Evolutionary conservation across 768 basidiomycete species (phyloP), one percentile per base, ranked within the genome.

Genomic region (Boletus sp.): DNA sequence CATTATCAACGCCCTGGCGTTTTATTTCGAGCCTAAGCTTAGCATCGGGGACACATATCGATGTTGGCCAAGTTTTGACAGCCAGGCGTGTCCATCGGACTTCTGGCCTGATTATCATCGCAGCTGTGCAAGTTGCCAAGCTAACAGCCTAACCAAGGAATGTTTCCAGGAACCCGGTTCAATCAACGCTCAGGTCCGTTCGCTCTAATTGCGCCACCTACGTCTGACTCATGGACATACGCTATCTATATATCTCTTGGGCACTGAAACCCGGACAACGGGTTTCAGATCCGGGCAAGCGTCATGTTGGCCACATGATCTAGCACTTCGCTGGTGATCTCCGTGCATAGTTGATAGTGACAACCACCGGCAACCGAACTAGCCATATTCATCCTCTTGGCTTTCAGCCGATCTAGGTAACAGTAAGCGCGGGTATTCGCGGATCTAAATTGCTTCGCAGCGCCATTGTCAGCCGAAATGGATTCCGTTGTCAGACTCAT

Each of bases 41-140:
- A n/a, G n/a, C 20, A 44, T 7, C 42, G 20, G 24, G 20, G 12
- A 18, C 24, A 46, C 45, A 29, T 29, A 30, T 46, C 29, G 9
- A 29, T 46, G 0, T 46, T 46, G 17, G 29, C 29, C 45, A 14
- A 4, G 8, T 29, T 29, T 46, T 46, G 29, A 47, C 32, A 33
- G 32, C 14, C 7, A 14, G 5, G 17, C 45, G 47, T 53, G 36
- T 17, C 28, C 11, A n/a, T 20, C 54, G 54, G 53, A 45, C 28
- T n/a, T 45, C 11, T 7, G 17, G 53, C 41, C 46, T 44, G 46
- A 29, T 36, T 37, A 63, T 37, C 28, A 36, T 37, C 47, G 15
- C 35, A 50, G n/a, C 37, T 20, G 55, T 54, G 37, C n/a, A 14
- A 8, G n/a, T 50, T 50, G 39, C 40, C 39, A 62, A 36, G 45